Evolutionary conservation across 2,329 filamentous ascomycete species (phyloP), one percentile per base, ranked within the genome.

Genomic region (Penicillium hordei): DNA sequence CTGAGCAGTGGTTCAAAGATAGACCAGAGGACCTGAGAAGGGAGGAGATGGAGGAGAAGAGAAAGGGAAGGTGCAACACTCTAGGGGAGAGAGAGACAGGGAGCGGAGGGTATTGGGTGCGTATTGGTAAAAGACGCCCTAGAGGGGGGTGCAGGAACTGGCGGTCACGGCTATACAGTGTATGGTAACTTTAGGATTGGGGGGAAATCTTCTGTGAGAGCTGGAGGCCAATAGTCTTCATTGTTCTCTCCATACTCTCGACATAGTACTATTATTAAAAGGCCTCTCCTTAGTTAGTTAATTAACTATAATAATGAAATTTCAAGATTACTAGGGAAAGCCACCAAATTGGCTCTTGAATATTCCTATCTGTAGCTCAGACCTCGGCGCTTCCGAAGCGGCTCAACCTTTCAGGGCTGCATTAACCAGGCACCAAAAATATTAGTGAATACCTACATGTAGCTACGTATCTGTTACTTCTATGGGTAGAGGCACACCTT

Each of bases 1-100:
- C 72, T 68, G 55, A 64, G 66, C 65, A 73, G 63, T 59, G 60
- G 60, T 61, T 65, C 56, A 58, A 60, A 57, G 54, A 54, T 58
- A 61, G n/a, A 52, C 39, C 50, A 52, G 50, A 52, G 39, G 57
- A 62, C 58, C 60, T 61, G 60, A 59, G 63, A 59, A 68, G 59
- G 60, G 61, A 56, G 62, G 53, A 57, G 52, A 60, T 58, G 59
- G 59, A 61, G 64, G 55, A 44, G 49, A 58, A 59, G 56, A 61
- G 59, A 59, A 58, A 62, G 58, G 60, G 57, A 62, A 63, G 59
- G 58, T 50, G 48, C 21, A 48, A 48, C 45, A 45, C 48, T 23
- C 29, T 43, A 33, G 31, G 31, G 55, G 60, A 61, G 60, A 58
- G 58, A 62, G 65, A 58, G 48, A 58, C 45, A 48, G 31, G 45